These are phyloP conservation scores for Nasturtium officinale DNA, from an alignment of 345 rosid species.

Conservation along the genomic window DNA sequence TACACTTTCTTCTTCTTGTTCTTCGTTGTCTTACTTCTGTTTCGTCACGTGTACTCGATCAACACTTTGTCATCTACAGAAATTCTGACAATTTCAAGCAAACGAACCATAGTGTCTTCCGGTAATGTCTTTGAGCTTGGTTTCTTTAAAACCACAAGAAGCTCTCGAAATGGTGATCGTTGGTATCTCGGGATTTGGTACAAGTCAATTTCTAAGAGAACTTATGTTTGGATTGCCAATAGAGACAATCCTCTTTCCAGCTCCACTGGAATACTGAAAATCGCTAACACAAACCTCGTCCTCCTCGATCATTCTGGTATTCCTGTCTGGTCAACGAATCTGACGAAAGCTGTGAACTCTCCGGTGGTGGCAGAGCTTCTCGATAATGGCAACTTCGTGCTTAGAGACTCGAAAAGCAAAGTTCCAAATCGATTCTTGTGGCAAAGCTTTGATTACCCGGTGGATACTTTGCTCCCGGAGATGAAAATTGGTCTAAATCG, in stretches of 20 bases:
- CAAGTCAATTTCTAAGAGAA: slow-evolving; percentile 52
- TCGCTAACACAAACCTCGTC: slow-evolving; percentile 45
- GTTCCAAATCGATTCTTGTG: slow-evolving; percentile 45
- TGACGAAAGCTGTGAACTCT: slow-evolving; percentile 21
- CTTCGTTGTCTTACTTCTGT: slow-evolving; percentile 29
- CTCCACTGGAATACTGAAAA: slow-evolving; percentile 49
- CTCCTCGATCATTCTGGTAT: slow-evolving; percentile 42
- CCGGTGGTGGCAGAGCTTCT: slow-evolving; percentile 58
- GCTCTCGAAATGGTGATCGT: slow-evolving; percentile 29
- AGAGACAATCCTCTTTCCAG: slow-evolving; percentile 61
- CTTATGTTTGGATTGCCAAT: slow-evolving; percentile 82
- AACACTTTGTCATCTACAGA: slow-evolving; percentile 48
- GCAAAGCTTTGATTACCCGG: slow-evolving; percentile 82
- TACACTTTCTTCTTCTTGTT: slow-evolving; percentile 29
- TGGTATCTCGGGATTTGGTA: slow-evolving; percentile 86
- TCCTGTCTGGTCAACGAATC: slow-evolving; percentile 63
- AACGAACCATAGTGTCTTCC: slow-evolving; percentile 62
- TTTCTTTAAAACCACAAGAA: slow-evolving; percentile 52
- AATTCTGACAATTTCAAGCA: slow-evolving; percentile 42
- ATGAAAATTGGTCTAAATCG: slow-evolving; percentile 79
- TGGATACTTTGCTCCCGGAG: slow-evolving; percentile 65
- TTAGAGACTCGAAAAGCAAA: slow-evolving; percentile 45
- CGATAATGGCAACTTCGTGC: slow-evolving; percentile 70
- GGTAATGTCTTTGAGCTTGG: slow-evolving; percentile 67
- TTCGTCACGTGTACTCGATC: slow-evolving; percentile 35